Conservation (phyloP, 163 green algal genomes). For the Scenedesmus sp. region DNA sequence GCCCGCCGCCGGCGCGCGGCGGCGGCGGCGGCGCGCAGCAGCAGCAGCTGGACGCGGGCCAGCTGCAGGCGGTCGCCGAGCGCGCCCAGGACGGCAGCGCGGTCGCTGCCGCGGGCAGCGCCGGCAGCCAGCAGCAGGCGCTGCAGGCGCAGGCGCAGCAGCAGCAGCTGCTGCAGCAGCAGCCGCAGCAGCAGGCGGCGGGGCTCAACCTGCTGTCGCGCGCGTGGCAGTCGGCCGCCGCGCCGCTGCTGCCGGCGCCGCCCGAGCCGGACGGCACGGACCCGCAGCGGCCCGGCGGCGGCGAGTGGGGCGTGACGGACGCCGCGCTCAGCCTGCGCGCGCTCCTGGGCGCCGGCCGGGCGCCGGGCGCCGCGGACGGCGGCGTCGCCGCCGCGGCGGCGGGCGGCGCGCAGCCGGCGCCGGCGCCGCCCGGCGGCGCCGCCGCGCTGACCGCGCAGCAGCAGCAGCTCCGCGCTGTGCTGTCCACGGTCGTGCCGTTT, state of each 20-base stretch:
- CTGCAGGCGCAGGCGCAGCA: conserved; percentile 6
- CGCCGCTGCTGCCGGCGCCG: conserved; percentile 12
- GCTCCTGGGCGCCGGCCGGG: background rate
- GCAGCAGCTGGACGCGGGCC: background rate
- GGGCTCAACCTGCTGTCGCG: conserved; percentile 18
- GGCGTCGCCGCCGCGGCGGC: background rate
- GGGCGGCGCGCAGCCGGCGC: conserved; percentile 16
- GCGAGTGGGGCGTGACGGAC: conserved; percentile 30
- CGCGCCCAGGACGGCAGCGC: no score
- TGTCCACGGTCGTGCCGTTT: conserved; percentile 78
- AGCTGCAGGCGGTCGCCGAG: no score
- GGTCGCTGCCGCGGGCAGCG: background rate
- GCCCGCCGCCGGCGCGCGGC: background rate
- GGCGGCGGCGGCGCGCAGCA: no score
- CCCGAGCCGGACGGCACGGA: background rate
- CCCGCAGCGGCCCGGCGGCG: background rate
- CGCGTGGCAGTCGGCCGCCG: conserved; percentile 3
- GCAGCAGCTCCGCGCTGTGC: conserved; percentile 61
- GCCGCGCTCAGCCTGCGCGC: conserved; percentile 8
- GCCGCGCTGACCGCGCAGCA: conserved; percentile 48
- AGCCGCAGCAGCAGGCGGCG: conserved; percentile 8
- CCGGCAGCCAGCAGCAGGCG: background rate
- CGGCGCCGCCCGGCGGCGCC: background rate
- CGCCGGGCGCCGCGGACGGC: background rate
- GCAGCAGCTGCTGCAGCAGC: conserved; percentile 12